Evolutionary conservation across 495 filamentous ascomycete genomes (phyloP), one percentile per base, ranked within the genome.

Genomic region (Astrocystis sublimbata): DNA sequence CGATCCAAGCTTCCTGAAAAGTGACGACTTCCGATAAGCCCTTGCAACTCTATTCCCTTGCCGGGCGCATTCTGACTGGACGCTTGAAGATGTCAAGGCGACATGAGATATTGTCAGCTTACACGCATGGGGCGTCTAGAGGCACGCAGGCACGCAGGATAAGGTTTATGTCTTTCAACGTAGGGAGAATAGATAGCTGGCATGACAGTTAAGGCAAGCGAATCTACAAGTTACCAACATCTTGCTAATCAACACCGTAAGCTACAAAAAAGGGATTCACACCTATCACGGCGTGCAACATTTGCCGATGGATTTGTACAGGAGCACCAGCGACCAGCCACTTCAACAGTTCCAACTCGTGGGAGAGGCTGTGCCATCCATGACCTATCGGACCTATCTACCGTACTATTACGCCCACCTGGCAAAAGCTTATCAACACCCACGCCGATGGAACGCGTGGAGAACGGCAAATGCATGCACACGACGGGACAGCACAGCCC

Each of bases 381-480:
- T 52, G 31, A 52, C 35, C 41, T 50, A 26, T 45, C n/a, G 1
- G 46, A 31, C 33, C 38, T n/a, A n/a, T n/a, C n/a, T n/a, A n/a
- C n/a, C n/a, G n/a, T n/a, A n/a, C n/a, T n/a, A n/a, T n/a, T n/a
- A n/a, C n/a, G n/a, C n/a, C n/a, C n/a, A n/a, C n/a, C n/a, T n/a
- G n/a, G n/a, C n/a, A n/a, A 19, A 41, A 43, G 35, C 23, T 23
- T 15, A 17, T 43, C 38, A 17, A 33, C 47, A 30, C 36, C 35
- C 28, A 52, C 58, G 41, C 47, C 40, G 40, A 28, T 40, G 54
- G 54, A 24, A 30, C 43, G 40, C 15, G 26, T 57, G 54, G 54
- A 40, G 54, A 57, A 57, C 43, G 43, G 17, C 40, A 6, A 57
- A 26, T 17, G 54, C 54, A 57, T 28, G 10, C 38, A 57, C 38